Evolutionary conservation across 2,329 filamentous ascomycete genomes (phyloP).

Genomic region (Aureobasidium vineae): DNA sequence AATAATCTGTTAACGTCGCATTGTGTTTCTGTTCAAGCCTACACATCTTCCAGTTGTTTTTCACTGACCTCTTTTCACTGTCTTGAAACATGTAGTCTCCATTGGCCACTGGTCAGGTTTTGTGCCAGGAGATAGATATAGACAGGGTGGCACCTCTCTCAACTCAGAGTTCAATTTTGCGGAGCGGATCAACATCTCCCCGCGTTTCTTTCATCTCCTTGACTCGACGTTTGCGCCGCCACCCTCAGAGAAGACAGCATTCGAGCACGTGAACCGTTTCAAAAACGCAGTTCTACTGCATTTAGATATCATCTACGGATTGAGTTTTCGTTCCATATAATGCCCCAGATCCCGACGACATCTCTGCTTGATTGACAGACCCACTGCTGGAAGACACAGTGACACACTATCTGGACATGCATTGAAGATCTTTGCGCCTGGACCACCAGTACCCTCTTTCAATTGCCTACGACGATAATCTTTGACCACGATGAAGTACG

Average conservation of each 20-base stretch:
- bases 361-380: not conserved
- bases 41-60: too few relatives aligned
- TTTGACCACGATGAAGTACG: conserved; percentile 71
- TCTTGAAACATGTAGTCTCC: too few relatives aligned
- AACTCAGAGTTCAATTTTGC: not conserved
- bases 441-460: not conserved
- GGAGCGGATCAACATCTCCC: conserved; percentile 14
- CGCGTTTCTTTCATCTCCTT: conserved; percentile 22
- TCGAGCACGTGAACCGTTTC: conserved; percentile 19
- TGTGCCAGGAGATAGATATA: not conserved
- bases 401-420: not conserved
- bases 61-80: too few relatives aligned
- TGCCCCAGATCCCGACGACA: not conserved
- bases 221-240: conserved; percentile 16
- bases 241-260: conserved; percentile 1
- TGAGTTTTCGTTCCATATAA: not conserved
- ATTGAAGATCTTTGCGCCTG: conserved; percentile 20
- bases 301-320: not conserved
- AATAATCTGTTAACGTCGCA: too few relatives aligned
- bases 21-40: too few relatives aligned
- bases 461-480: not conserved
- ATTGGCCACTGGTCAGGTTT: not conserved
- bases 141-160: not conserved
- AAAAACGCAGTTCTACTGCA: not conserved
- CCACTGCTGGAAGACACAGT: not conserved